Conservation (phyloP, 306 rosid species). For the Fragaria iinumae region DNA sequence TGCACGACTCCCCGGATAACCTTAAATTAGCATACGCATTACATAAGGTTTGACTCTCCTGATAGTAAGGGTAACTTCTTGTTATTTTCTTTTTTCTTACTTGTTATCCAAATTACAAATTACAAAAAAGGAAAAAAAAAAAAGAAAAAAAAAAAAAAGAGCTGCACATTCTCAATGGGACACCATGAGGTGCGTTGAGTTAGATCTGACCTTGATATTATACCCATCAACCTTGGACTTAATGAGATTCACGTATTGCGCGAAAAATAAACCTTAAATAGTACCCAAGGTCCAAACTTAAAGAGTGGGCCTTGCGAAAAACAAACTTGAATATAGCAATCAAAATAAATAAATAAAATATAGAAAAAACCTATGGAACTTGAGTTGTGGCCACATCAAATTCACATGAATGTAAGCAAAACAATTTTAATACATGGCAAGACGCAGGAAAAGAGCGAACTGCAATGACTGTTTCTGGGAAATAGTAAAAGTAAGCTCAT, state of each 20-base stretch:
- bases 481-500: constrained; percentile 17
- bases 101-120: not conserved
- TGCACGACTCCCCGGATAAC: not conserved
- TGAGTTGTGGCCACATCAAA: not conserved
- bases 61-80: not conserved
- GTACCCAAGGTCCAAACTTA: not conserved
- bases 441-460: not conserved
- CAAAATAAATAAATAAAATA: not conserved
- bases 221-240: not conserved
- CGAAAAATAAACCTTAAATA: not conserved
- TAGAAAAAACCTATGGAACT: not conserved
- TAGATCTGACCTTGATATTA: not conserved
- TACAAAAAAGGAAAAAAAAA: not conserved
- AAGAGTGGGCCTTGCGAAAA: not conserved
- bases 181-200: not conserved
- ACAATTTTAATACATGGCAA: not conserved
- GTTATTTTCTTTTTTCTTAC: not conserved
- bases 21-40: not conserved
- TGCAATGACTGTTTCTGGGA: not conserved
- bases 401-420: not conserved
- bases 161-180: not conserved
- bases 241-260: not conserved
- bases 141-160: not conserved
- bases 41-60: not conserved
- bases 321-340: not conserved